Base-by-base conservation (phyloP, 1,284 basidiomycete species). In the Omphalotus olearius region DNA sequence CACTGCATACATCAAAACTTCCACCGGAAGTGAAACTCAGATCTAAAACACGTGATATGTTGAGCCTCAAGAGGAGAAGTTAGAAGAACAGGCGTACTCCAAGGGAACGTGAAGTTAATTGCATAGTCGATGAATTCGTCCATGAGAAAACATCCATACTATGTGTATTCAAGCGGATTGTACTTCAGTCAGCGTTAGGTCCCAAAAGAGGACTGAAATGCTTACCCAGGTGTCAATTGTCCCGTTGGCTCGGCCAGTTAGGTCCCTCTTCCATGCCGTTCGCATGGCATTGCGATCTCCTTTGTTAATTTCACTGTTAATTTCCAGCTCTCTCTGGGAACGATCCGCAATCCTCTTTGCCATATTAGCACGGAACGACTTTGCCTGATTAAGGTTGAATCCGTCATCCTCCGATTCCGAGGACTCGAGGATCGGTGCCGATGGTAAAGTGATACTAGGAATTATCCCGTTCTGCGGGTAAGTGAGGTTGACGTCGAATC, bases 91-190 rank as follows among this genome's bases (percentile, higher is more conserved):
- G 48, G 55, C 80, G 52, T 64, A 85, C 82, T 79, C 83, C 83
- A 87, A 1, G 85, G 85, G 56, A 73, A 80, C 1, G 75, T 80
- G 59, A 70, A 83, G 58, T 85, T 84, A 53, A 77, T 39, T 13
- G 80, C 78, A 56, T 83, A 84, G 61, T 83, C 81, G 30, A 78
- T 55, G 59, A 80, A 71, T 62, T 78, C 72, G 39, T 77, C 70
- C 33, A 74, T 68, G 9, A 82, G 56, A 51, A 77, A 69, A 63
- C 82, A 85, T 11, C 79, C 80, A 55, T 84, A 84, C 59, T 51
- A 56, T 72, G n/a, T n/a, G n/a, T n/a, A 71, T 69, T 7, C 53
- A 43, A 16, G 33, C 20, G 36, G 14, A 14, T 33, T 42, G 38
- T 28, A 7, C 30, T 13, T 33, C 2, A 9, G 30, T 33, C 13